These are phyloP conservation scores for Wilhelminamyces savonicus DNA, from an alignment of 805 yeast genomes.

Conservation along the genomic window DNA sequence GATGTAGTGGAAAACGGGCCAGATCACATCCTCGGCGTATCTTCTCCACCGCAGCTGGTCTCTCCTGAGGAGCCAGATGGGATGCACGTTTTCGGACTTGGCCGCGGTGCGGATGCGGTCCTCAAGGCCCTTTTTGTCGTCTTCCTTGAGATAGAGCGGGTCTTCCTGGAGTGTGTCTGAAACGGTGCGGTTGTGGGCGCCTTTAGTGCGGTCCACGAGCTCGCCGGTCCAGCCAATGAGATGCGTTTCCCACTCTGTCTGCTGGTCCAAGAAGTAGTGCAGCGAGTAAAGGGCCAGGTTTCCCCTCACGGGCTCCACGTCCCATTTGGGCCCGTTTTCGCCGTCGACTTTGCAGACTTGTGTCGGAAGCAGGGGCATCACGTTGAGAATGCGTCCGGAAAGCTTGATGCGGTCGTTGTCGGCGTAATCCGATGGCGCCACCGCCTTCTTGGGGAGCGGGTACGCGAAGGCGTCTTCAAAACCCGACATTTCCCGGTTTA, in stretches of 20 bases:
- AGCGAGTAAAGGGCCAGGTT: constrained; percentile 81
- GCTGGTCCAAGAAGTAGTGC: constrained; percentile 53
- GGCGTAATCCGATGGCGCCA: constrained; percentile 24
- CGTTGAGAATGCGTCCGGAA: constrained; percentile 65
- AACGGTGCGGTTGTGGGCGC: constrained; percentile 5
- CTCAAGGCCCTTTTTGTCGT: constrained; percentile 50
- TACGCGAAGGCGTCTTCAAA: constrained; percentile 15
- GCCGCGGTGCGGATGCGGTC: constrained; percentile 39
- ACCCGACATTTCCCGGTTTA: too few relatives aligned
- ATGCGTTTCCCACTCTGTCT: constrained; percentile 81
- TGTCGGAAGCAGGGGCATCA: constrained; percentile 62
- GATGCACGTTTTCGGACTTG: constrained; percentile 55
- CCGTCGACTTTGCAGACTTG: constrained; percentile 41
- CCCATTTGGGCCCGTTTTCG: constrained; percentile 41
- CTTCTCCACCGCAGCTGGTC: constrained; percentile 81
- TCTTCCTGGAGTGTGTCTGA: constrained; percentile 37
- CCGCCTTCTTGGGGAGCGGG: constrained; percentile 10
- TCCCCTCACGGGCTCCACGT: constrained; percentile 64
- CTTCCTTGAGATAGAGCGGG: constrained; percentile 52
- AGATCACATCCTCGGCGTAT: constrained; percentile 82
- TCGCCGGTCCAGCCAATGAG: constrained; percentile 97
- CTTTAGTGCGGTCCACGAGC: constrained; percentile 33
- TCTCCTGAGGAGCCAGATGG: constrained; percentile 80
- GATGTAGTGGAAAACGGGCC: constrained; percentile 96
- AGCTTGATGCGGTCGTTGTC: constrained; percentile 26